phyloP scores from a whole-genome alignment of 352 stramenopile species.

The Pythium inflatum region DNA sequence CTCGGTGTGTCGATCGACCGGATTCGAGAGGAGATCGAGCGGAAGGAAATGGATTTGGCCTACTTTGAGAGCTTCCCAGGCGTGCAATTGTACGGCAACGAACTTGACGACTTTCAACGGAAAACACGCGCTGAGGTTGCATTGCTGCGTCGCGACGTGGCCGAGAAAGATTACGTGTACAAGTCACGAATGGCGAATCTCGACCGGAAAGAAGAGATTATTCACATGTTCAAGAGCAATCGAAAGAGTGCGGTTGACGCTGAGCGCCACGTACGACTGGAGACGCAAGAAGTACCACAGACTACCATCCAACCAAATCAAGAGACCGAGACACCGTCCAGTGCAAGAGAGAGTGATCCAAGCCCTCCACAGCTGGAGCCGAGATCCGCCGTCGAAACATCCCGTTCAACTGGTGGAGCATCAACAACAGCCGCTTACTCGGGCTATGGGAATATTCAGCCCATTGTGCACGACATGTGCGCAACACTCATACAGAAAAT shows the following conservation, averaged over 20 bases:
- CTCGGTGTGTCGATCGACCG: constrained; percentile 54
- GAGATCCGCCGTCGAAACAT: no score
- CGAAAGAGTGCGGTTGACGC: constrained; percentile 58
- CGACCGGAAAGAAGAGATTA: constrained; percentile 70
- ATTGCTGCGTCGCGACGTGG: constrained; percentile 45
- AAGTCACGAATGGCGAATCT: constrained; percentile 55
- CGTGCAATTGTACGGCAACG: constrained; percentile 54
- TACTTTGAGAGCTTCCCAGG: constrained; percentile 74
- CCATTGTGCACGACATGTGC: constrained; percentile 67
- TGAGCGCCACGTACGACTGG: constrained; percentile 28
- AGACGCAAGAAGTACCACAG: not conserved
- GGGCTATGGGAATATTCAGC: constrained; percentile 1
- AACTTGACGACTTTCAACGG: constrained; percentile 50
- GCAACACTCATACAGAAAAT: constrained; percentile 82
- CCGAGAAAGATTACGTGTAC: constrained; percentile 62
- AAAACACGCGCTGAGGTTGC: constrained; percentile 47
- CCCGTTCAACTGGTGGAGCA: not conserved
- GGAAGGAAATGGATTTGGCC: constrained; percentile 78
- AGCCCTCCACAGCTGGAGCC: no score
- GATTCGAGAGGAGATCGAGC: constrained; percentile 70
- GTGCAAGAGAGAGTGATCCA: no score
- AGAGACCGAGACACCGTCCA: no score
- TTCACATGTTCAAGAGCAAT: constrained; percentile 70
- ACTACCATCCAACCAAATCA: not conserved
- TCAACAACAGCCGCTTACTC: not conserved